phyloP scores from a whole-genome alignment of 208 protist species.

The Trypanosomatidae sp. region DNA sequence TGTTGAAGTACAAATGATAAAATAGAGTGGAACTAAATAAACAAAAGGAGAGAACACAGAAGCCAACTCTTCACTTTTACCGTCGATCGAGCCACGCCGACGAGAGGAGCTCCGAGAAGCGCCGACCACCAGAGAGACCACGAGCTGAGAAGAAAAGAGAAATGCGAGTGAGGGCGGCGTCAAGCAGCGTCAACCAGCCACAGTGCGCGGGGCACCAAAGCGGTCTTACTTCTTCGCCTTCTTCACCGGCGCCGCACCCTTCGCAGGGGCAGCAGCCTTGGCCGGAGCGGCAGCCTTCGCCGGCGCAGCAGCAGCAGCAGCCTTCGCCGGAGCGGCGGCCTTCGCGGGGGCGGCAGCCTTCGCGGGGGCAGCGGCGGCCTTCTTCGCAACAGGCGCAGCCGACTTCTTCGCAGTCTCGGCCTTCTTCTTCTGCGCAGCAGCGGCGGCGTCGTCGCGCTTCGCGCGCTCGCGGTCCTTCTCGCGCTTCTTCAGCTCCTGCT shows the following conservation, averaged over 20 bases:
- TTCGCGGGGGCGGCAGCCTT: conserved; percentile 58
- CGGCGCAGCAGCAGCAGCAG: conserved; percentile 31
- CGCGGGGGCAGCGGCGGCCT: conserved; percentile 40
- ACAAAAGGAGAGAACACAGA: too few species aligned
- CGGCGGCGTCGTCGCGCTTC: conserved; percentile 56
- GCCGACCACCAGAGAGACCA: too few species aligned
- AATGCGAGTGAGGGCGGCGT: too few species aligned
- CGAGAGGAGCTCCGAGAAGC: too few species aligned
- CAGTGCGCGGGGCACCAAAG: too few species aligned
- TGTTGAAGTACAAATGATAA: too few species aligned
- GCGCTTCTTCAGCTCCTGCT: conserved; percentile 74
- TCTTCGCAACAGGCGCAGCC: conserved; percentile 42
- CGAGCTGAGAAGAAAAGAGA: too few species aligned
- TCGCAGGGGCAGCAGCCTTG: conserved; percentile 29
- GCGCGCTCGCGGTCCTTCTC: conserved; percentile 77
- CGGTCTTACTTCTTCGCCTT: conserved; percentile 50
- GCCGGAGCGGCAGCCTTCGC: conserved; percentile 13
- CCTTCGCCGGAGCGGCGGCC: conserved; percentile 28
- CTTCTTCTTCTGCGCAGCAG: conserved; percentile 49
- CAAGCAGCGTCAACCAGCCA: too few species aligned
- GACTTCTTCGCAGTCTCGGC: conserved; percentile 48
- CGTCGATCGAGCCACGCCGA: too few species aligned
- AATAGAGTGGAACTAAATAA: too few species aligned
- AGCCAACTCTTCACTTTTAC: too few species aligned
- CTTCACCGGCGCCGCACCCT: conserved; percentile 47